A percentile compares a stretch with the other conserved stretches of the same genome.
Evolutionary conservation across 306 rosid genomes (phyloP).

Genomic region (Amphicarpaea edgeworthii): DNA sequence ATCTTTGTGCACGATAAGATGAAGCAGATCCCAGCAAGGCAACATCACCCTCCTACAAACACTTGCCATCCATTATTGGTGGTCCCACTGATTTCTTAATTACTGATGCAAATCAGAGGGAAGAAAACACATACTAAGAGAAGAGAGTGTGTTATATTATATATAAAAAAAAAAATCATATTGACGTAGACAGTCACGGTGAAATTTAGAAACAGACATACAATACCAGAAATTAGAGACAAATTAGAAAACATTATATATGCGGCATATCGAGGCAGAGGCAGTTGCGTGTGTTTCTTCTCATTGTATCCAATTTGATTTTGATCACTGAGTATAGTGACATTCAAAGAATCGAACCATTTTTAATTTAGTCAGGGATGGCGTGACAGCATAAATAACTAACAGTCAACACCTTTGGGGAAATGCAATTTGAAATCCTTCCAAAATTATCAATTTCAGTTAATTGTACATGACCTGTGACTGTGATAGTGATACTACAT

Average conservation of each 20-base stretch:
- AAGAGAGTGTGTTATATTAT: too few species aligned
- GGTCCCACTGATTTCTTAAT: not conserved
- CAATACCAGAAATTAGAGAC: too few species aligned
- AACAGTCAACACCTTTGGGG: too few species aligned
- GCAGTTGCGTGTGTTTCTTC: not conserved
- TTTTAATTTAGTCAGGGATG: too few species aligned
- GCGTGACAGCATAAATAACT: too few species aligned
- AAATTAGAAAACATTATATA: too few species aligned
- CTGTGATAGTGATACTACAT: too few species aligned
- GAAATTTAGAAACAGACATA: too few species aligned
- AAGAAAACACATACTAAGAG: not conserved
- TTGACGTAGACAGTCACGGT: too few species aligned
- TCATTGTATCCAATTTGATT: not conserved
- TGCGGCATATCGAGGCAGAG: conserved; percentile 26
- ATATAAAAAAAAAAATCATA: not conserved
- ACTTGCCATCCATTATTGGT: not conserved
- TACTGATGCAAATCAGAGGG: not conserved
- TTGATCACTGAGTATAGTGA: not conserved
- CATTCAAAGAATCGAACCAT: not conserved
- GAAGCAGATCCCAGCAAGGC: not conserved
- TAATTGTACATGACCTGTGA: too few species aligned
- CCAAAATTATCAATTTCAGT: too few species aligned
- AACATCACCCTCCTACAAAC: not conserved
- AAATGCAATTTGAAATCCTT: too few species aligned
- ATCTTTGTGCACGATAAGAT: not conserved